Conservation (phyloP, 2,329 filamentous ascomycete species). For the Hirsutella minnesotensis region DNA sequence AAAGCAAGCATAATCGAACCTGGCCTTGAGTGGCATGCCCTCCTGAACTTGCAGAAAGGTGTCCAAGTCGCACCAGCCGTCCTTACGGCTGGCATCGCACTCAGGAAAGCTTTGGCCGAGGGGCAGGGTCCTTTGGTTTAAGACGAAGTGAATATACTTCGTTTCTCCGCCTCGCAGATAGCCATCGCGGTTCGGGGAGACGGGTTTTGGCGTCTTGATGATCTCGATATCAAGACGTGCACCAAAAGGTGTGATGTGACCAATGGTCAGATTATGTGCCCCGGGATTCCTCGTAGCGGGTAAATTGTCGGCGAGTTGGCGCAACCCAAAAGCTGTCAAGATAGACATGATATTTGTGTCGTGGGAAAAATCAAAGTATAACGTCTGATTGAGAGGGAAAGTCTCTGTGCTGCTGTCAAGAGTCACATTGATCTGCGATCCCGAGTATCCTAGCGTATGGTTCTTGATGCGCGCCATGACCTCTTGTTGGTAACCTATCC, state of each 20-base stretch:
- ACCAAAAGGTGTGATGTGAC: conserved; percentile 59
- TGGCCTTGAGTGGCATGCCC: conserved; percentile 42
- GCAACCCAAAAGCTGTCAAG: conserved; percentile 60
- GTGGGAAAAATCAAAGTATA: conserved; percentile 71
- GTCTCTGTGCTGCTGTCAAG: conserved; percentile 55
- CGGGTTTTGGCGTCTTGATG: conserved; percentile 53
- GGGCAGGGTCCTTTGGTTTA: conserved; percentile 64
- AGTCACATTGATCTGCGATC: conserved; percentile 55
- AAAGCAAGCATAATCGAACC: conserved; percentile 56
- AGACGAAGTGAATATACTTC: conserved; percentile 60
- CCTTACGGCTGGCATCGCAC: conserved; percentile 49
- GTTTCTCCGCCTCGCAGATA: conserved; percentile 45
- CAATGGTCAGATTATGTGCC: conserved; percentile 51
- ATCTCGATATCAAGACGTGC: conserved; percentile 64
- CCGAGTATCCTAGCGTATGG: conserved; percentile 47
- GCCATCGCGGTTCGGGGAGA: conserved; percentile 40
- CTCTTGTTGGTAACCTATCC: conserved; percentile 63
- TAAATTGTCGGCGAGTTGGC: conserved; percentile 52
- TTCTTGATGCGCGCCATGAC: conserved; percentile 58
- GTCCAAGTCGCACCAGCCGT: conserved; percentile 66
- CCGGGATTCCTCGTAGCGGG: conserved; percentile 42
- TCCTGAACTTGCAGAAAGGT: conserved; percentile 55
- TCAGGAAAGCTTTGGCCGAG: conserved; percentile 53
- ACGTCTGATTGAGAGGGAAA: conserved; percentile 60
- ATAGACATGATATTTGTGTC: conserved; percentile 63